A percentile compares a stretch with the other conserved stretches of the same genome.
These are phyloP conservation scores for Hydnomerulius pinastri DNA, from an alignment of 768 basidiomycete genomes.

Conservation along the genomic window DNA sequence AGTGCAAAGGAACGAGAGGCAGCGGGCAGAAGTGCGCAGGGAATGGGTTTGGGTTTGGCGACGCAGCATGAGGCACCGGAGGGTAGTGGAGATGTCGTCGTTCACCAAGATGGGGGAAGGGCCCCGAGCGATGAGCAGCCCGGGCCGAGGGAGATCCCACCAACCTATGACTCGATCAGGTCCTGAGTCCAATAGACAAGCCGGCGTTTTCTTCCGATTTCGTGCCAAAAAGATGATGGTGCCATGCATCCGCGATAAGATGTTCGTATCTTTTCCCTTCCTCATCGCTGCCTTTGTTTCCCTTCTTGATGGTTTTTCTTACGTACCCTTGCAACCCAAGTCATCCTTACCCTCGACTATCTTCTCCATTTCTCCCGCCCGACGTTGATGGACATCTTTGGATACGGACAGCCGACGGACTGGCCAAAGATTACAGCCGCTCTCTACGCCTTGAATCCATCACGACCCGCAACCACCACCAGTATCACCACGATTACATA, in stretches of 20 bases:
- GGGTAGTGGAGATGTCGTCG: constrained; percentile 24
- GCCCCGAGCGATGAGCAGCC: constrained; percentile 19
- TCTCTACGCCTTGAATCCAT: not conserved
- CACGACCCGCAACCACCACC: too few species aligned
- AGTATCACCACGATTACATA: too few species aligned
- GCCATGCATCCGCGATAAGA: not conserved
- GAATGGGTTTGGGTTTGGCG: constrained; percentile 15
- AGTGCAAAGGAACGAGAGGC: constrained; percentile 28
- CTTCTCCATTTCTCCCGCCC: not conserved
- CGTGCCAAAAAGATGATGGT: not conserved
- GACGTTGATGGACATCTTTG: not conserved
- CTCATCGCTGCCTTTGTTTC: not conserved
- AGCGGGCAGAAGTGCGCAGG: constrained; percentile 15
- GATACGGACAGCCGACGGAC: not conserved
- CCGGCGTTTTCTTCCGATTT: not conserved
- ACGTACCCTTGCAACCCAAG: not conserved
- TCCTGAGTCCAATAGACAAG: not conserved
- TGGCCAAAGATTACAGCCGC: not conserved
- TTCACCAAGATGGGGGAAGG: constrained; percentile 29
- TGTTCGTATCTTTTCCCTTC: not conserved
- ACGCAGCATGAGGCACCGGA: constrained; percentile 24
- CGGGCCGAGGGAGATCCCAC: constrained; percentile 28
- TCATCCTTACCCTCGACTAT: not conserved
- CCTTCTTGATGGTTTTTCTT: not conserved
- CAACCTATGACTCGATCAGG: constrained; percentile 30